Conservation (phyloP, 164 flowering plant species). For the Chloranthus sessilifolius region DNA sequence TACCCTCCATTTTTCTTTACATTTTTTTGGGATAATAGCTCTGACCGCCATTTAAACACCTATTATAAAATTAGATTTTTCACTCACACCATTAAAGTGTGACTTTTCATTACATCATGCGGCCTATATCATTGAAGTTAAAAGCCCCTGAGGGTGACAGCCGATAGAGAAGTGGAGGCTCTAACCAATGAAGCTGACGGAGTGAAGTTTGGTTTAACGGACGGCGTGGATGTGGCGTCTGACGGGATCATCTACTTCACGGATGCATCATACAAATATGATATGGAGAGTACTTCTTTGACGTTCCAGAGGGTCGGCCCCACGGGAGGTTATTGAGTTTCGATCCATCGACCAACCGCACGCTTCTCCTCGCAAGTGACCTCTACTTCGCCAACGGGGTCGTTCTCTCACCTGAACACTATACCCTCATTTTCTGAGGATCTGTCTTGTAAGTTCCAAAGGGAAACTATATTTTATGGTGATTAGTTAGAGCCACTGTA, state of each 20-base stretch:
- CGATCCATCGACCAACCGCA: conserved; percentile 44
- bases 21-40: too few species aligned
- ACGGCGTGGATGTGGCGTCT: conserved; percentile 57
- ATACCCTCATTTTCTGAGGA: conserved; percentile 65
- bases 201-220: conserved; percentile 44
- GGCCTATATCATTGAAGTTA: too few species aligned
- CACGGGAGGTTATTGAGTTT: conserved; percentile 77
- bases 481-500: too few species aligned
- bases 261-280: conserved; percentile 70
- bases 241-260: conserved; percentile 80
- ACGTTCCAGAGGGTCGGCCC: conserved; percentile 64
- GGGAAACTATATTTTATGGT: too few species aligned
- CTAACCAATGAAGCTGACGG: conserved; percentile 70
- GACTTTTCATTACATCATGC: too few species aligned
- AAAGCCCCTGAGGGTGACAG: conserved; percentile 43
- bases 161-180: conserved; percentile 36
- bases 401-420: conserved; percentile 55
- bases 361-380: conserved; percentile 44
- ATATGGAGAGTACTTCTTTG: conserved; percentile 22
- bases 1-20: too few species aligned
- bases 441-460: conserved; percentile 49
- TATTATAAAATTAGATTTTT: too few species aligned
- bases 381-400: conserved; percentile 91
- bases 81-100: too few species aligned
- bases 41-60: too few species aligned